Conservation (phyloP, 2,329 filamentous ascomycete genomes). For the Diaporthe citri region DNA sequence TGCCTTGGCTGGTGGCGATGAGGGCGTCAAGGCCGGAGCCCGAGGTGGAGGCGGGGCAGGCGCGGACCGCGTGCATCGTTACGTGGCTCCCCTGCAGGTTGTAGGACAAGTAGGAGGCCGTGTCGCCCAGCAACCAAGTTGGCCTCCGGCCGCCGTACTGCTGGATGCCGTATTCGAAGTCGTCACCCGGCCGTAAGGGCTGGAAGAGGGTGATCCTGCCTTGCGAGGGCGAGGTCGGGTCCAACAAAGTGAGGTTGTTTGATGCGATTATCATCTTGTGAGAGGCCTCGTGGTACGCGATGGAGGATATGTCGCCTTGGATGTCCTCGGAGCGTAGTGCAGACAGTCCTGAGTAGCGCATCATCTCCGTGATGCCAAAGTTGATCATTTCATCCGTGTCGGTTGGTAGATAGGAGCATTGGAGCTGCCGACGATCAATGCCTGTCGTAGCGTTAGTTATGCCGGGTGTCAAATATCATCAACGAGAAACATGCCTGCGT, state of each 20-base stretch:
- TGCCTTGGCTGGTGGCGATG: slow-evolving; percentile 62
- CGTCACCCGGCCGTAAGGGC: slow-evolving; percentile 49
- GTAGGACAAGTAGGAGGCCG: slow-evolving; percentile 44
- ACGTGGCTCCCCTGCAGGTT: slow-evolving; percentile 37
- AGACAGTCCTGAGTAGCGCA: slow-evolving; percentile 13
- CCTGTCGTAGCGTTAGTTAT: slow-evolving; percentile 45
- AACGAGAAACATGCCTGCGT: slow-evolving; percentile 43
- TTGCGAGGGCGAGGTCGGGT: slow-evolving; percentile 54
- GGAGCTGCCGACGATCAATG: slow-evolving; percentile 51
- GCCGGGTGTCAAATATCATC: slow-evolving; percentile 33
- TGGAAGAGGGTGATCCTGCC: slow-evolving; percentile 60
- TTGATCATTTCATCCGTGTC: slow-evolving; percentile 55
- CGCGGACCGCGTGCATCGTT: slow-evolving; percentile 50
- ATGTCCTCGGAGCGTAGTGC: slow-evolving; percentile 43
- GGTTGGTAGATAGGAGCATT: slow-evolving; percentile 57
- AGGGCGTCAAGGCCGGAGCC: slow-evolving; percentile 57
- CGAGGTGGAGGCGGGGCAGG: slow-evolving; percentile 57
- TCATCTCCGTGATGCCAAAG: slow-evolving; percentile 8
- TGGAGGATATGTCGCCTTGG: slow-evolving; percentile 57
- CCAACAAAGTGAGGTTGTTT: slow-evolving; percentile 51
- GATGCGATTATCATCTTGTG: slow-evolving; percentile 59
- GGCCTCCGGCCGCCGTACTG: slow-evolving; percentile 44
- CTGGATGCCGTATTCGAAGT: slow-evolving; percentile 41
- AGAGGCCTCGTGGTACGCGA: slow-evolving; percentile 60
- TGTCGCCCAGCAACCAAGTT: slow-evolving; percentile 55